Base-by-base conservation (phyloP, 2,329 filamentous ascomycete genomes). In the Uncinocarpus reesii region DNA sequence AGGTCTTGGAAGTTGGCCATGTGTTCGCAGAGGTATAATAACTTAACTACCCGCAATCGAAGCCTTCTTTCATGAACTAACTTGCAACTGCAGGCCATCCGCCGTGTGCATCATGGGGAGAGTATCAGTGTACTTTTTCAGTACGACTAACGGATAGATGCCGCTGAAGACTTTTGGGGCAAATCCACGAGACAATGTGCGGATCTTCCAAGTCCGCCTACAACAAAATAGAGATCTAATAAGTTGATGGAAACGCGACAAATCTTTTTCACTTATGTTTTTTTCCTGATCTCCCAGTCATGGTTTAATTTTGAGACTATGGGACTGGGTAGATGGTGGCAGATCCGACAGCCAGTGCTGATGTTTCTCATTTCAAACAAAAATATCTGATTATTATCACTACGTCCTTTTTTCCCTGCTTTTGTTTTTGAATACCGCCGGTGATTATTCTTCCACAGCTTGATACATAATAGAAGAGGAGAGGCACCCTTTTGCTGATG, bases 41-140 rank as follows among this genome's bases (percentile, higher is more conserved):
- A 13, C 31, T n/a, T 45, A 28, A 26, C 7, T 48, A 8, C 2
- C 10, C 10, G 1, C 8, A 18, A 54, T 59, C 24, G 2, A 5
- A 34, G 0, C 6, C 7, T 52, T 58, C 60, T 50, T 54, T 52
- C 7, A 47, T 53, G 21, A 52, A 49, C 61, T 65, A 54, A 65
- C 50, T n/a, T 38, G 35, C 18, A 49, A 37, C 24, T 57, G 15
- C 49, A 81, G 79, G 80, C 92, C 43, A 95, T 96, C 58, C 84
- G 92, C 54, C 81, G 92, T 54, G 90, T 96, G 51, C 92, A 98
- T 69, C 89, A 96, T 66, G 92, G 92, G 60, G 92, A 98, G 72
- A 95, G 87, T 61, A 95, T 98, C 69, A 95, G 88, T 65, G 86
- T 92, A 52, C 76, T 98, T 44, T 98, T 98, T 69, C 83, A 88